Conservation (phyloP, 2,329 filamentous ascomycete species). For the Cephalotrichum gorgonifer region DNA sequence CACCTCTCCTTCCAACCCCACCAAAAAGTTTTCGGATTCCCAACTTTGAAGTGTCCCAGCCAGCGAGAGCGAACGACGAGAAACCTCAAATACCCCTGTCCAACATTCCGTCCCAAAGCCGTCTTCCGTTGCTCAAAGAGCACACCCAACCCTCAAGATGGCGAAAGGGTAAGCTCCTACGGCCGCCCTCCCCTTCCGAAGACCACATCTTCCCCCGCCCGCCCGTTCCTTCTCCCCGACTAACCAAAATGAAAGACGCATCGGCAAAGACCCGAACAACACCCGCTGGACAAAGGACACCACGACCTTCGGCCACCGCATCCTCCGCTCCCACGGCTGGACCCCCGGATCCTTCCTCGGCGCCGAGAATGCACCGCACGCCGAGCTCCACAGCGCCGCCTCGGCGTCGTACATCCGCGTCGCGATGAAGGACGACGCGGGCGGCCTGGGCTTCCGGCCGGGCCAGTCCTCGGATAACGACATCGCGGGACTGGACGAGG, state of each 20-base stretch:
- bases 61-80: no score
- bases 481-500: slow-evolving; percentile 75
- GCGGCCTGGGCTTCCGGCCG: slow-evolving; percentile 72
- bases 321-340: slow-evolving; percentile 86
- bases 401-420: slow-evolving; percentile 81
- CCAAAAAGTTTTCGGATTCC: background rate
- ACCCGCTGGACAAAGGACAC: slow-evolving; percentile 82
- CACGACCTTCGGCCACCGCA: slow-evolving; percentile 76
- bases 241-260: slow-evolving; percentile 14
- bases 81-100: background rate
- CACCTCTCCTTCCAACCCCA: slow-evolving; percentile 1
- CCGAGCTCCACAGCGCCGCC: slow-evolving; percentile 66
- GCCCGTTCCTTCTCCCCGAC: background rate
- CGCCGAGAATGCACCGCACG: slow-evolving; percentile 63
- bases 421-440: slow-evolving; percentile 77
- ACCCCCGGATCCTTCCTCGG: slow-evolving; percentile 75
- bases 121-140: background rate
- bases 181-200: background rate
- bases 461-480: slow-evolving; percentile 54
- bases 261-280: slow-evolving; percentile 90
- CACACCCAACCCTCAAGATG: background rate
- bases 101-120: background rate
- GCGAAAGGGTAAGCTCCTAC: background rate
- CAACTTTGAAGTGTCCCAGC: background rate
- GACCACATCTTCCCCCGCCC: background rate